phyloP scores from a whole-genome alignment of 2,329 filamentous ascomycete genomes.

The Stachybotrys chlorohalonatus region DNA sequence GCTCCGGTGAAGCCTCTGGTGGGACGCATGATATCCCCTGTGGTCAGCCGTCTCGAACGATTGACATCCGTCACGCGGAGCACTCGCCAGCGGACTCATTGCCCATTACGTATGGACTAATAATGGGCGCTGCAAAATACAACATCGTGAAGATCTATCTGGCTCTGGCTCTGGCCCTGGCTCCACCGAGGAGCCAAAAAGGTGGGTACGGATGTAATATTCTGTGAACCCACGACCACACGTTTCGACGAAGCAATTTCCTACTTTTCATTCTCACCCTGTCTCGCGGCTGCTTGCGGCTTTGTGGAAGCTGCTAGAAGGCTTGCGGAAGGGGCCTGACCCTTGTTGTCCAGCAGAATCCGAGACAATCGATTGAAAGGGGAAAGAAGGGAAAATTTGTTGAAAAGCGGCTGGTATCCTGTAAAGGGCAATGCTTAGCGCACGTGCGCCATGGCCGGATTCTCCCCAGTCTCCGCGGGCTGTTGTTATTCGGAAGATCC shows the following conservation, averaged over 20 bases:
- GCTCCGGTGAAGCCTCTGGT: neutral
- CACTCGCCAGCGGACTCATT: neutral
- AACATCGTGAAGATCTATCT: neutral
- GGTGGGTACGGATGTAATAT: neutral
- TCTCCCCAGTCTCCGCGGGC: too few relatives aligned
- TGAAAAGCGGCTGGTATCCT: too few relatives aligned
- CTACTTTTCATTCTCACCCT: neutral
- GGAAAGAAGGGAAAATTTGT: too few relatives aligned
- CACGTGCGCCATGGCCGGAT: too few relatives aligned
- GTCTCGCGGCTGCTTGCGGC: neutral
- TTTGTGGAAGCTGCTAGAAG: neutral
- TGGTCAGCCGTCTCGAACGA: neutral
- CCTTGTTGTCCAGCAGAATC: neutral
- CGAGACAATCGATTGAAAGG: neutral
- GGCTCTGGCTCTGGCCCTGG: neutral
- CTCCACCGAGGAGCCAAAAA: constrained; percentile 1
- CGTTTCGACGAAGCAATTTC: neutral
- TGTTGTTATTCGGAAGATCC: too few relatives aligned
- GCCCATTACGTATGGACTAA: too few relatives aligned
- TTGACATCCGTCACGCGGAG: neutral
- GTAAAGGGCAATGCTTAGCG: too few relatives aligned
- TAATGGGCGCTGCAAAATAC: neutral
- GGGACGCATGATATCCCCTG: neutral
- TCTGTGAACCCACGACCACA: neutral
- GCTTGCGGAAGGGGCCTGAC: too few relatives aligned